phyloP scores from a whole-genome alignment of 345 rosid species.

The Acer saccharum region DNA sequence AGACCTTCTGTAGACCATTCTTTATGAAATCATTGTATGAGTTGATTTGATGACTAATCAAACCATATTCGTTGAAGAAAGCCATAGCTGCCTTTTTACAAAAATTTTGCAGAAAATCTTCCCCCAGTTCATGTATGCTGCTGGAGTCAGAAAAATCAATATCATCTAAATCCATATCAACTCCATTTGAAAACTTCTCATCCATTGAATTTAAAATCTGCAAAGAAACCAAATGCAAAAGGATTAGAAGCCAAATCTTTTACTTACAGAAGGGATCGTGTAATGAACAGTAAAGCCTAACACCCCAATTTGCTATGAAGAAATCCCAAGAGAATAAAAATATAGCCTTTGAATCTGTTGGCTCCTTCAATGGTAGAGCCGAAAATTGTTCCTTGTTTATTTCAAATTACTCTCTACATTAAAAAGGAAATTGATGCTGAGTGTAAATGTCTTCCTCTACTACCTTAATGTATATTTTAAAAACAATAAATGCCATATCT shows the following conservation, averaged over 20 bases:
- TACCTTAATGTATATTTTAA: neutral
- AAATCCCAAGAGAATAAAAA: neutral
- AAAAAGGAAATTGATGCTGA: neutral
- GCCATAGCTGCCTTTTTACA: constrained; percentile 61
- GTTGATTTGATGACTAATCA: constrained; percentile 84
- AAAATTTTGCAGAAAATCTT: constrained; percentile 44
- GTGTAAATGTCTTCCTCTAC: neutral
- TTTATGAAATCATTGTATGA: constrained; percentile 71
- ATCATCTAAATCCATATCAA: constrained; percentile 36
- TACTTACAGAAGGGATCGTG: neutral
- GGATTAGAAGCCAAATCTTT: neutral
- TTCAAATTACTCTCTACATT: neutral
- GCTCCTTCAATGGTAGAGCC: neutral
- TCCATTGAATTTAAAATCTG: constrained; percentile 34
- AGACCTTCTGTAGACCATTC: constrained; percentile 62
- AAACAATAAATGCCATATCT: neutral
- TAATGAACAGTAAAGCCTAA: neutral
- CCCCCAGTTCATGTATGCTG: constrained; percentile 47
- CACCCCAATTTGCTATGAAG: neutral
- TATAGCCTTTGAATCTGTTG: neutral
- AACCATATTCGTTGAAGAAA: constrained; percentile 70
- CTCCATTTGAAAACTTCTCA: constrained; percentile 22
- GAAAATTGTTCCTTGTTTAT: neutral
- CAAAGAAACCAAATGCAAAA: neutral
- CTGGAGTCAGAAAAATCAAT: constrained; percentile 32